A percentile compares a stretch with the other conserved stretches of the same genome.
These are phyloP conservation scores for Lentinula sp. DNA, from an alignment of 768 basidiomycete genomes.

Conservation along the genomic window DNA sequence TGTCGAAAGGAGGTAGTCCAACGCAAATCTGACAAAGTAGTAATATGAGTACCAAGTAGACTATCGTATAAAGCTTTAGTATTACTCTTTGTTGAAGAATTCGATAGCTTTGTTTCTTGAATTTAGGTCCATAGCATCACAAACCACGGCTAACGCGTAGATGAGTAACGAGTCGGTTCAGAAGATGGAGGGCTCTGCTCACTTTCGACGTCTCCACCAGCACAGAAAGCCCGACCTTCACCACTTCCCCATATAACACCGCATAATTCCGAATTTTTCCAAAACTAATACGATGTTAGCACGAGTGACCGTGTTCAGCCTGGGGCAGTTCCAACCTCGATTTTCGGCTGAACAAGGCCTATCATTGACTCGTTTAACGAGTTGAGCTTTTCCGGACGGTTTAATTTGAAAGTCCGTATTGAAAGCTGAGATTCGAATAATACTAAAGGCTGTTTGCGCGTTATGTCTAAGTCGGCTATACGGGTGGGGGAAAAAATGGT, in stretches of 20 bases:
- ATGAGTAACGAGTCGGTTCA: neutral
- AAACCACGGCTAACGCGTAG: slow-evolving; percentile 44
- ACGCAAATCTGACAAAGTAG: slow-evolving; percentile 54
- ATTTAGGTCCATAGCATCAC: slow-evolving; percentile 38
- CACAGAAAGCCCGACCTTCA: slow-evolving; percentile 77
- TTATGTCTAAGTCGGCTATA: slow-evolving; percentile 7
- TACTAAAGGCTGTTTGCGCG: slow-evolving; percentile 39
- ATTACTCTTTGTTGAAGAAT: slow-evolving; percentile 86
- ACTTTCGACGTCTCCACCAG: slow-evolving; percentile 93
- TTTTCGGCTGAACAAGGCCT: slow-evolving; percentile 56
- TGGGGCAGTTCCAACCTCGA: slow-evolving; percentile 49
- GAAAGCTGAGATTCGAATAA: slow-evolving; percentile 63
- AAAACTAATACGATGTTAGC: slow-evolving; percentile 43
- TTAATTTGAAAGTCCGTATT: slow-evolving; percentile 69
- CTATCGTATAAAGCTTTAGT: neutral
- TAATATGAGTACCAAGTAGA: neutral
- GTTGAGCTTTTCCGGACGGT: slow-evolving; percentile 77
- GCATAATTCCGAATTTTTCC: slow-evolving; percentile 66
- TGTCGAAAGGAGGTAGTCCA: slow-evolving; percentile 67
- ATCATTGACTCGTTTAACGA: slow-evolving; percentile 81
- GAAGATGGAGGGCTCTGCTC: slow-evolving; percentile 22
- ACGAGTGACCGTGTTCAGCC: neutral
- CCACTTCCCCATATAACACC: slow-evolving; percentile 71
- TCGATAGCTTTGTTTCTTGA: slow-evolving; percentile 64
- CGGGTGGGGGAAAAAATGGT: neutral